Evolutionary conservation across 2,329 filamentous ascomycete genomes (phyloP).

Genomic region (Arthroderma sp.): DNA sequence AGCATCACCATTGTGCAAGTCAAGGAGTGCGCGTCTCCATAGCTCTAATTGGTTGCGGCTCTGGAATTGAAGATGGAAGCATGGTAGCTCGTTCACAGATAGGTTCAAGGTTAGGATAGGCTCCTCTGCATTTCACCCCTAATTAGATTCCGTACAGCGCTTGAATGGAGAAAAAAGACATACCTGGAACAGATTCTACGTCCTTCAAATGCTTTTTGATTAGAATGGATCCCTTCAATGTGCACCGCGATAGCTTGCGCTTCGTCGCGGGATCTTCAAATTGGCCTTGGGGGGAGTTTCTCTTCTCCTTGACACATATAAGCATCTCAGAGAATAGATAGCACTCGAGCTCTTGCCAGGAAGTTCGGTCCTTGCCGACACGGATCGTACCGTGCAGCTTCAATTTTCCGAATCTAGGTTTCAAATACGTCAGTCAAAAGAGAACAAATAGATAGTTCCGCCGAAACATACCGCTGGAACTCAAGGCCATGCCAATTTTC

Average conservation of each 20-base stretch:
- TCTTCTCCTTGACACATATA: constrained; percentile 98
- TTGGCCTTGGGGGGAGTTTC: constrained; percentile 39
- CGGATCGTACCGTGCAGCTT: constrained; percentile 78
- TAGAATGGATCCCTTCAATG: constrained; percentile 89
- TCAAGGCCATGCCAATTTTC: constrained; percentile 98
- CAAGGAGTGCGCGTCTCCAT: constrained; percentile 77
- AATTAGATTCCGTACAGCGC: too few relatives aligned
- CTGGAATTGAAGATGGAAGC: constrained; percentile 85
- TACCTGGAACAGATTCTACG: constrained; percentile 52
- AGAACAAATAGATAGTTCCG: neutral
- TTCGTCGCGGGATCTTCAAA: constrained; percentile 48
- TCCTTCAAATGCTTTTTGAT: constrained; percentile 97
- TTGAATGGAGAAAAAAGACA: neutral
- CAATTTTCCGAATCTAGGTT: constrained; percentile 72
- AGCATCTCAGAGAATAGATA: constrained; percentile 98
- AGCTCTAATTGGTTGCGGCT: constrained; percentile 71
- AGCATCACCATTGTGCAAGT: constrained; percentile 60
- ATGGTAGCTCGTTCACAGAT: constrained; percentile 80
- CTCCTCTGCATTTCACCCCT: constrained; percentile 43
- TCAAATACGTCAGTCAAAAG: neutral
- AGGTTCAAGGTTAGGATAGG: constrained; percentile 78
- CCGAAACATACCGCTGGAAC: constrained; percentile 53
- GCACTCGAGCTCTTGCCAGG: constrained; percentile 96
- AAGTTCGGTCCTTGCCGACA: constrained; percentile 89
- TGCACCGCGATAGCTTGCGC: constrained; percentile 61